Percentiles rank a stretch among this genome's conserved stretches.
Conservation (phyloP, 2,329 filamentous ascomycete genomes). For the Bipolaris zeicola region DNA sequence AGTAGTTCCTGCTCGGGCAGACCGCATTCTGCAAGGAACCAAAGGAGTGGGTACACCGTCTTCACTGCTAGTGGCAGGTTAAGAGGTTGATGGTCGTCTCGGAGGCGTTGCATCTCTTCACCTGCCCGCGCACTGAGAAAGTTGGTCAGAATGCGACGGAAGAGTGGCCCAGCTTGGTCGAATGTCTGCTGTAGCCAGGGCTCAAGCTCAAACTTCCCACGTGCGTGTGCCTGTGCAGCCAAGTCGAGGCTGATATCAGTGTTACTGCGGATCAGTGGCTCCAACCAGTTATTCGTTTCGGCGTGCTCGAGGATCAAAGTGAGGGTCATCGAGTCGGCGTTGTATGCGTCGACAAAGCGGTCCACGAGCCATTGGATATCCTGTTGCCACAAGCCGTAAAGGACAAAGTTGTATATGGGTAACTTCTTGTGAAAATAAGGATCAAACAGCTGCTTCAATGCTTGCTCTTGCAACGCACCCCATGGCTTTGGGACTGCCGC, state of each 20-base stretch:
- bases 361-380: constrained; percentile 85
- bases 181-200: constrained; percentile 78
- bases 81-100: constrained; percentile 68
- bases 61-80: constrained; percentile 82
- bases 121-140: constrained; percentile 86
- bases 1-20: constrained; percentile 73
- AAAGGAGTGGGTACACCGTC: constrained; percentile 79
- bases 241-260: constrained; percentile 89
- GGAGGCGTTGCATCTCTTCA: constrained; percentile 76
- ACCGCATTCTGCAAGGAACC: constrained; percentile 68
- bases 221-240: constrained; percentile 81
- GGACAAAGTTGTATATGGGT: constrained; percentile 81
- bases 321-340: constrained; percentile 69
- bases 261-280: constrained; percentile 75
- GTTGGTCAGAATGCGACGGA: constrained; percentile 73
- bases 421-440: constrained; percentile 82
- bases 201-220: constrained; percentile 77
- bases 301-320: constrained; percentile 79
- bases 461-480: constrained; percentile 75
- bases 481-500: constrained; percentile 79
- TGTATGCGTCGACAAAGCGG: constrained; percentile 78
- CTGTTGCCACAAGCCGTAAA: constrained; percentile 90
- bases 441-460: constrained; percentile 76
- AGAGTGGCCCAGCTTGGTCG: constrained; percentile 66
- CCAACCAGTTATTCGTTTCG: constrained; percentile 80